Base-by-base conservation (phyloP, 495 filamentous ascomycete species). In the Aspergillus taichungensis region DNA sequence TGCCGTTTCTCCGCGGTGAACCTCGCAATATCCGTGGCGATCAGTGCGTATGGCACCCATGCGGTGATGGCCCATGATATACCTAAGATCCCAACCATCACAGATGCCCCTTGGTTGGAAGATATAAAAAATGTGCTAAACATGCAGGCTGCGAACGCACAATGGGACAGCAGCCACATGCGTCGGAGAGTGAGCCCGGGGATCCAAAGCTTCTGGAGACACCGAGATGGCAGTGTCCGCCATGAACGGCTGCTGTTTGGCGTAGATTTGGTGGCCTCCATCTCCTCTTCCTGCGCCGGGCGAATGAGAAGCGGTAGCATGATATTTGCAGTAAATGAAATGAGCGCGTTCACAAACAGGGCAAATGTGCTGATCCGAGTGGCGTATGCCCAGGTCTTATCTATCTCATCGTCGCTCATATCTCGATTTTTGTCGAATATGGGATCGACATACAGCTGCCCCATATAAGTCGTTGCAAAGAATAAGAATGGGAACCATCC, bases 401-500 rank as follows among this genome's bases (percentile, higher is more conserved):
- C 79, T 42, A 91, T 72, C 56, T 94, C 76, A 30, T 74, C 76
- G 0, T 77, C 68, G 2, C 82, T 73, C 71, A 94, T 82, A 57
- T 88, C 53, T 1, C 84, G 87, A 52, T 94, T 80, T 40, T 73
- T 62, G 49, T 74, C 73, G 42, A 94, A 82, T 47, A 73, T 82
- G 2, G 85, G 85, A 56, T 91, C 80, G 29, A 82, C 82, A 55
- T 92, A 90, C 37, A 91, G 80, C 59, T 94, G 85, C 43, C 83
- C 88, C 54, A 94, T 80, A 60, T 88, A 95, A 18, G 85, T 90
- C 1, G 85, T 90, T 6, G 87, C 84, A 67, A 94, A 95, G 66
- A 88, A 95, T 2, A 95, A 71, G 71, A 94, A 89, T 9, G 88
- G 87, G 54, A 95, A 95, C 83, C 88, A 95, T 45, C 85, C 88